Evolutionary conservation across 768 basidiomycete species (phyloP), one percentile per base, ranked within the genome.

Genomic region (Calocera cornea): DNA sequence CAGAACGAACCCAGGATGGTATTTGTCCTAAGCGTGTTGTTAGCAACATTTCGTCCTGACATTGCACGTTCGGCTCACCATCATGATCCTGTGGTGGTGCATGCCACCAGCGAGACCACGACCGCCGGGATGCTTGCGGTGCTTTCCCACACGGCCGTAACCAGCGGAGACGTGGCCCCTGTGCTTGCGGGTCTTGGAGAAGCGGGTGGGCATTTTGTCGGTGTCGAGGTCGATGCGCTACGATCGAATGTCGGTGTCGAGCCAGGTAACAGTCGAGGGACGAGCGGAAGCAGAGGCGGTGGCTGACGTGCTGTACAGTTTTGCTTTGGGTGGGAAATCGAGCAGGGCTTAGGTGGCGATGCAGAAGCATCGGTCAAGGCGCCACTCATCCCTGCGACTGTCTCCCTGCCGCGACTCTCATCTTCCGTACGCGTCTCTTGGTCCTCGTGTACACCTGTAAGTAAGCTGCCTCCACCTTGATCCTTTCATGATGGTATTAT

Each of bases 31-130:
- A 64, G 29, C 8, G 5, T 11, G 22, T 16, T n/a, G 50, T 34
- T 1, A 33, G 63, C 33, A 8, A n/a, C 22, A 31, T 66, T 66
- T 29, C 31, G 22, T 10, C 7, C 16, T 63, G 36, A 67, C 27
- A n/a, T 60, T 44, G 24, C 50, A 54, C 11, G 36, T 49, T 17
- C 14, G 2, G 82, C 89, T 74, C 76, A 92, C 90, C 90, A 47
- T 29, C 60, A 63, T 34, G 69, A 71, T 75, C 41, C 74, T 83
- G 87, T 99, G 97, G 84, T 99, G 97, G 82, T 98, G 95, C 81
- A 87, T 84, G 86, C 97, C 97, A 92, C 97, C 97, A 82, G 93
- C 92, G 77, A 98, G 90, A 97, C 97, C 97, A 81, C 97, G 92
- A 91, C 97, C 97, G 83, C 97, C 97, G 67, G 97, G 97, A 78